Conservation (phyloP, 1,284 basidiomycete species). For the Heterobasidion occidentale region DNA sequence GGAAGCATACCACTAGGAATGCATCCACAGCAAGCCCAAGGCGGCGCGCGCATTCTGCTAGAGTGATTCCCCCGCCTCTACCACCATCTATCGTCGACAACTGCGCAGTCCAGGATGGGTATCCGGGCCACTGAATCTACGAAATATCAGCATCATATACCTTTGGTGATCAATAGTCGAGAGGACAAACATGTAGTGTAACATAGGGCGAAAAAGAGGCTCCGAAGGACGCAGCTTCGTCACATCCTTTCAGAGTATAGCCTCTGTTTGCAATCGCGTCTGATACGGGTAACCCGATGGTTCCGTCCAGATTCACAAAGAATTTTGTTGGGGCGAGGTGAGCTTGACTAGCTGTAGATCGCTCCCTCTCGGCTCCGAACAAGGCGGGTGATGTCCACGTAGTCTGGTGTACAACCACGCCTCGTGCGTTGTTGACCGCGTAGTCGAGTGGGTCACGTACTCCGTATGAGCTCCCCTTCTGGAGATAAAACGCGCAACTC, state of each 20-base stretch:
- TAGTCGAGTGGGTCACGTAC: background rate
- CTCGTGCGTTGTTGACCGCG: background rate
- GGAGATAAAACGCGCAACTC: background rate
- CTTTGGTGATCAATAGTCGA: too few relatives aligned
- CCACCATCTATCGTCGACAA: background rate
- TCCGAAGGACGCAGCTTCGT: background rate
- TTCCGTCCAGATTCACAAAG: background rate
- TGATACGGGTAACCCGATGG: background rate
- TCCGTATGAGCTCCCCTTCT: background rate
- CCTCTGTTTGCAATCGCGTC: background rate
- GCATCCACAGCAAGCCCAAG: background rate
- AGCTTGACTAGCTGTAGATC: too few relatives aligned
- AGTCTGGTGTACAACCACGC: background rate
- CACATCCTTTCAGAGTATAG: background rate
- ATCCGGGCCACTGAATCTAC: background rate
- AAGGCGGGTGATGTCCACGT: too few relatives aligned
- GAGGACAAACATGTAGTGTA: too few relatives aligned
- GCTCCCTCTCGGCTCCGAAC: too few relatives aligned
- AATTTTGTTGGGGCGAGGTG: background rate
- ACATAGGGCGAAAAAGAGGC: too few relatives aligned
- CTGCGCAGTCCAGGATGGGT: background rate
- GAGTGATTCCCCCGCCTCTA: background rate
- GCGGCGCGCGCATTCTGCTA: background rate
- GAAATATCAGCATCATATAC: background rate
- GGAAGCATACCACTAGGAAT: background rate